Base-by-base conservation (phyloP, 2,329 filamentous ascomycete genomes). In the Pyricularia sp. region DNA sequence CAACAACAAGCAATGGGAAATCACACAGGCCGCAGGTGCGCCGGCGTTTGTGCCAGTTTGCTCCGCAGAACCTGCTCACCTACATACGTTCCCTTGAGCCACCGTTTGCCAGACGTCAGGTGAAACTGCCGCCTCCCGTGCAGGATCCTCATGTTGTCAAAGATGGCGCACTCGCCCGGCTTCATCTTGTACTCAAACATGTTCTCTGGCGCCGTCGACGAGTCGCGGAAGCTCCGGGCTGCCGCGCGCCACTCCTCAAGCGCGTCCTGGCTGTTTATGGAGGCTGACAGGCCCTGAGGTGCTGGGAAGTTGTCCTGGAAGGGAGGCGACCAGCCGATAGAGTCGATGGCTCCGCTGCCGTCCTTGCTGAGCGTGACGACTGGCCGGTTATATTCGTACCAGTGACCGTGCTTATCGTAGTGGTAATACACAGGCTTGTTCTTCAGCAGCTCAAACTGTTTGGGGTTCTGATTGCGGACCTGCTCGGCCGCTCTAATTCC, bases 81-180 rank as follows among this genome's bases (percentile, higher is more conserved):
- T 31, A 97, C 81, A 75, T 97, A 99, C 0, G 90, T 84, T 4
- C 94, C 94, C 70, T 90, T 89, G 65, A 97, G 76, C 90, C 91
- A 96, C 64, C 93, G 81, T 67, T 86, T 82, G 0, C 90, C 90
- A 7, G 81, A 80, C 0, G 76, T 76, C 0, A 80, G 76, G 72
- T 93, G 86, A 75, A 97, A 97, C 33, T 86, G 84, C 19, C 80
- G 82, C 4, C 94, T 81, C 0, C 92, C 93, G 78, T 97, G 94
- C 72, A 96, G 75, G n/a, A 96, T 81, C 22, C 93, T 82, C 66
- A 86, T 78, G 72, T 97, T 97, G 73, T 96, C 88, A 72, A 99
- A 97, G n/a, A 99, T 82, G 13, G 93, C 92, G 72, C 91, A 96
- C 71, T 96, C 90, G 3, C 93, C 94, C 4, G 89, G 86, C 64